Conservation (phyloP, 768 basidiomycete species). For the Kwoniella dendrophila region DNA sequence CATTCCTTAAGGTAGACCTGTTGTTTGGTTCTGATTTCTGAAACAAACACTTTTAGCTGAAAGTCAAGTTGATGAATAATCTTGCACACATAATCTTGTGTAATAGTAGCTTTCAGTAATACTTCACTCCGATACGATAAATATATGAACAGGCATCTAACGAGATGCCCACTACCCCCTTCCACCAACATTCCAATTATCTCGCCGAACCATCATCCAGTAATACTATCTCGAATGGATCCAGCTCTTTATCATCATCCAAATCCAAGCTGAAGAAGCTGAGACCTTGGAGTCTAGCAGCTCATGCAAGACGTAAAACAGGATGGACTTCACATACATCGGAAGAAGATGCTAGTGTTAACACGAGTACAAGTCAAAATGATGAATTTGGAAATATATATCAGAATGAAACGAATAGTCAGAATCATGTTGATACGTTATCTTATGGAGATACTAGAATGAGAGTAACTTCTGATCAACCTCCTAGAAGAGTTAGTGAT, state of each 20-base stretch:
- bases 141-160: no score
- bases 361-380: not conserved
- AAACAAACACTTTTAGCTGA: no score
- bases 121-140: no score
- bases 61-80: no score
- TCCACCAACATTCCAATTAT: no score
- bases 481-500: not conserved
- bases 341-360: not conserved
- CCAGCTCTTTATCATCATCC: not conserved
- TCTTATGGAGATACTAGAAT: not conserved
- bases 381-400: not conserved
- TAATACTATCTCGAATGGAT: no score
- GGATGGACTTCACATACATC: not conserved
- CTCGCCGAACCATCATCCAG: no score
- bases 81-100: no score
- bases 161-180: no score
- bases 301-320: constrained; percentile 12
- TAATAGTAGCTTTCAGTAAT: no score
- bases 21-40: no score
- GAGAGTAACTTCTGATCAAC: not conserved
- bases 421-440: not conserved
- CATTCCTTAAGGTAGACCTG: no score
- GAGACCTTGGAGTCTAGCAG: constrained; percentile 28
- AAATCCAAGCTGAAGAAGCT: constrained; percentile 17
- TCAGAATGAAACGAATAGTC: not conserved